Percentiles rank a stretch among this genome's conserved stretches.
Conservation (phyloP, 2,329 filamentous ascomycete species). For the Xylaria sp. region DNA sequence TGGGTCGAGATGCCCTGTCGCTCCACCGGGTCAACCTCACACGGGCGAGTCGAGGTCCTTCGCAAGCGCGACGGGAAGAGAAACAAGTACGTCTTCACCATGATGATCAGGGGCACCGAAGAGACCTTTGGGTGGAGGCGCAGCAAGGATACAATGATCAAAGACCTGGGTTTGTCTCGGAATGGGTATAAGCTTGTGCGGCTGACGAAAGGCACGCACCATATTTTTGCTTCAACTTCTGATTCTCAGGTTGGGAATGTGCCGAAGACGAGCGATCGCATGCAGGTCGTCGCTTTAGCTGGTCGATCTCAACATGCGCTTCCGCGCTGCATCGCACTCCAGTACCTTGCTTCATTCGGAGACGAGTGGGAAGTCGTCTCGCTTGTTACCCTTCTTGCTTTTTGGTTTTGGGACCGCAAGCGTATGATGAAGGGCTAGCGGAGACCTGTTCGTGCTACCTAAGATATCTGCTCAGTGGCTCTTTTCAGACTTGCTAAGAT, state of each 20-base stretch:
- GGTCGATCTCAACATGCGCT: slow-evolving; percentile 11
- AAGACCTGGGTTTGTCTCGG: slow-evolving; percentile 24
- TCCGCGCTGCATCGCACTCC: slow-evolving; percentile 17
- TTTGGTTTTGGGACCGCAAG: slow-evolving; percentile 33
- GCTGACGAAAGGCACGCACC: slow-evolving; percentile 11
- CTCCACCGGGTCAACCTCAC: slow-evolving; percentile 19
- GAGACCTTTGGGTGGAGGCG: slow-evolving; percentile 35
- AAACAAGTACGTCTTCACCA: slow-evolving; percentile 33
- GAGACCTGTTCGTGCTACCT: slow-evolving; percentile 24
- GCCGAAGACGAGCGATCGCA: slow-evolving; percentile 26
- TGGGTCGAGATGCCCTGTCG: slow-evolving; percentile 25
- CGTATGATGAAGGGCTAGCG: slow-evolving; percentile 22
- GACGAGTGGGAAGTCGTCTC: slow-evolving; percentile 33
- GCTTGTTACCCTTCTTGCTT: slow-evolving; percentile 26
- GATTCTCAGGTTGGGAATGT: background rate
- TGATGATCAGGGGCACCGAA: slow-evolving; percentile 19
- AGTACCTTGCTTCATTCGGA: slow-evolving; percentile 23
- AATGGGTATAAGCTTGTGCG: slow-evolving; percentile 31
- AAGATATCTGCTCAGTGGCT: slow-evolving; percentile 13
- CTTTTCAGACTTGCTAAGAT: slow-evolving; percentile 12
- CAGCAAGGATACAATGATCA: slow-evolving; percentile 26
- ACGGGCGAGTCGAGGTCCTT: slow-evolving; percentile 25
- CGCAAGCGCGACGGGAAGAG: slow-evolving; percentile 21
- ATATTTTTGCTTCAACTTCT: background rate
- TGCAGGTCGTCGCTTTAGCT: slow-evolving; percentile 32